These are phyloP conservation scores for Fomitopsis betulina DNA, from an alignment of 1,284 basidiomycete species.

Conservation along the genomic window DNA sequence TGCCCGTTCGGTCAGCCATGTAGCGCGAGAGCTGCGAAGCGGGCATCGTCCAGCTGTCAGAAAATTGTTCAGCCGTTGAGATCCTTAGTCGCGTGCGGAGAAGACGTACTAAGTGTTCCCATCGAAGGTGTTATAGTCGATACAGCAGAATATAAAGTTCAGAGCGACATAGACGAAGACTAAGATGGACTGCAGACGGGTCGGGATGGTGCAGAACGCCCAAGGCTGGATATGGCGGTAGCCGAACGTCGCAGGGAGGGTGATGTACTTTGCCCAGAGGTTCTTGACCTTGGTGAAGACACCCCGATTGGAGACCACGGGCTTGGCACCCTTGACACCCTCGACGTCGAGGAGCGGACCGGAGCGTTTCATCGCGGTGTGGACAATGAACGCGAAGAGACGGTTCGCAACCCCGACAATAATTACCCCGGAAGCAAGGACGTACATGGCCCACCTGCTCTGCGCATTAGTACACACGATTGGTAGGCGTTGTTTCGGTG, in stretches of 20 bases:
- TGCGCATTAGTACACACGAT: background rate
- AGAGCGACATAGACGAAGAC: background rate
- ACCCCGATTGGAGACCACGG: background rate
- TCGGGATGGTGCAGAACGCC: background rate
- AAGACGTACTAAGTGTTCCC: background rate
- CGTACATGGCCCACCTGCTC: background rate
- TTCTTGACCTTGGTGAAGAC: background rate
- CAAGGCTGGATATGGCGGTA: background rate
- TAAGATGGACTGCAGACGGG: background rate
- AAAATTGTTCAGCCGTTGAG: background rate
- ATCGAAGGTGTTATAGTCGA: background rate
- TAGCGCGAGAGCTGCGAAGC: background rate
- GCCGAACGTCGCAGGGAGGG: background rate
- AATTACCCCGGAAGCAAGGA: background rate
- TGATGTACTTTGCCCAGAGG: background rate
- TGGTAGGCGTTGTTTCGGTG: too few species aligned
- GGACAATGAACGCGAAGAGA: background rate
- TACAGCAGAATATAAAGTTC: background rate
- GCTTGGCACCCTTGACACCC: background rate
- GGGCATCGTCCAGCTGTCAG: background rate
- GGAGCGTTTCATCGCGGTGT: background rate
- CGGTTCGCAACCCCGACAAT: background rate
- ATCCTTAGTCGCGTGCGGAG: too few species aligned
- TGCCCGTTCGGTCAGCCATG: background rate
- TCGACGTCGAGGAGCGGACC: background rate